These are phyloP conservation scores for Aspergillus intermedius DNA, from an alignment of 2,329 filamentous ascomycete genomes.

Conservation along the genomic window DNA sequence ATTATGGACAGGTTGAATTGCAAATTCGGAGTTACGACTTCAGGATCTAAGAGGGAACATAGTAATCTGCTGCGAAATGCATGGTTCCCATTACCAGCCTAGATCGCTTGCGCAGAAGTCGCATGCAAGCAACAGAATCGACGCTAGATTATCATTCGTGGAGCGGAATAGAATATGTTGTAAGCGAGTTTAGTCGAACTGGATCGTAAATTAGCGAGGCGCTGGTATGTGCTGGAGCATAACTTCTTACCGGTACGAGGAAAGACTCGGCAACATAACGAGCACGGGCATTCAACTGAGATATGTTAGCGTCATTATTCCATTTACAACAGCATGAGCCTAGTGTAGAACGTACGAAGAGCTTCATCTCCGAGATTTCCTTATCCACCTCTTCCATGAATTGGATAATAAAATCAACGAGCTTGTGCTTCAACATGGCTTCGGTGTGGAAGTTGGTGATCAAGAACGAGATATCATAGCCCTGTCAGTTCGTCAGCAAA, in stretches of 20 bases:
- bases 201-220: constrained; percentile 3
- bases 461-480: constrained; percentile 97
- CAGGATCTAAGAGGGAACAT: constrained; percentile 9
- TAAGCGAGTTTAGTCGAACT: constrained; percentile 26
- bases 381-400: constrained; percentile 99
- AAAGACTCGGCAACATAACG: constrained; percentile 98
- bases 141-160: not conserved
- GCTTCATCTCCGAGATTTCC: constrained; percentile 99
- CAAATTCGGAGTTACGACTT: not conserved
- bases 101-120: constrained; percentile 18
- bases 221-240: not conserved
- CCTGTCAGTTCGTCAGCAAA: constrained; percentile 49
- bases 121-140: not conserved
- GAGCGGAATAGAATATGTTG: constrained; percentile 14
- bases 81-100: constrained; percentile 16
- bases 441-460: constrained; percentile 99
- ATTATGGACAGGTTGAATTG: not conserved
- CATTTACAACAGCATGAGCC: not conserved
- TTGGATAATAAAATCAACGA: constrained; percentile 98
- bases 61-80: constrained; percentile 5
- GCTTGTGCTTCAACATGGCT: constrained; percentile 97
- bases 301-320: constrained; percentile 14
- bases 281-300: constrained; percentile 85
- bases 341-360: constrained; percentile 64
- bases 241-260: constrained; percentile 69